Evolutionary conservation across 2,329 filamentous ascomycete species (phyloP), one percentile per base, ranked within the genome.

Genomic region (Pseudocercospora pini-densiflorae): DNA sequence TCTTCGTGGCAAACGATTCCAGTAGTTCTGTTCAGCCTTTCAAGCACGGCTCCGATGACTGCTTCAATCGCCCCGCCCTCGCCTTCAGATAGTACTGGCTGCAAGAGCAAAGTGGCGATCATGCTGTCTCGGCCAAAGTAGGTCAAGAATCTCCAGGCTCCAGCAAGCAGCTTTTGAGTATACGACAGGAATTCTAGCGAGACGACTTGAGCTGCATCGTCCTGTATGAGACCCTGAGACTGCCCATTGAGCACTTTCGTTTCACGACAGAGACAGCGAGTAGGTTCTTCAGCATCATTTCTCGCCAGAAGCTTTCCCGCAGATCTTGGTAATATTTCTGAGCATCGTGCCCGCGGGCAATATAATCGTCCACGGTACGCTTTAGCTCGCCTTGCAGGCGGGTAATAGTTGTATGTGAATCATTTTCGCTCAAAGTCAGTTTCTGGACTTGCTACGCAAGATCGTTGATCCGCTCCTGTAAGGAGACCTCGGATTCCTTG

Each of bases 81-180:
- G 0, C 86, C 87, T 51, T 82, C 79, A 59, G 85, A 88, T 1
- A 90, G 78, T 0, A 90, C 80, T 0, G 86, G 83, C 64, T 88
- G 83, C 31, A 90, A 78, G 0, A 90, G 78, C 0, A 90, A 80
- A 14, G 85, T 79, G 0, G 86, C 81, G 45, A 90, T 88, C 81
- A 90, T 88, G 67, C 84, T 88, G 72, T 91, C 88, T 10, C 88
- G 83, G 0, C 88, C 88, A 76, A 90, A 90, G 72, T 90, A 90
- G 0, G 88, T 90, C 53, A 90, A 75, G 70, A 90, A 90, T 1
- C 87, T 79, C 88, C 88, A 90, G 3, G 86, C 87, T 10, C 88
- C 88, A 1, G 89, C 88, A 1, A 89, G 79, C 0, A 90, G 79
- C 69, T 90, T 90, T 33, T 87, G 80, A 0, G 81, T 85, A 69